These are phyloP conservation scores for Spergularia marina DNA, from an alignment of 148 eudicot species.

Conservation along the genomic window DNA sequence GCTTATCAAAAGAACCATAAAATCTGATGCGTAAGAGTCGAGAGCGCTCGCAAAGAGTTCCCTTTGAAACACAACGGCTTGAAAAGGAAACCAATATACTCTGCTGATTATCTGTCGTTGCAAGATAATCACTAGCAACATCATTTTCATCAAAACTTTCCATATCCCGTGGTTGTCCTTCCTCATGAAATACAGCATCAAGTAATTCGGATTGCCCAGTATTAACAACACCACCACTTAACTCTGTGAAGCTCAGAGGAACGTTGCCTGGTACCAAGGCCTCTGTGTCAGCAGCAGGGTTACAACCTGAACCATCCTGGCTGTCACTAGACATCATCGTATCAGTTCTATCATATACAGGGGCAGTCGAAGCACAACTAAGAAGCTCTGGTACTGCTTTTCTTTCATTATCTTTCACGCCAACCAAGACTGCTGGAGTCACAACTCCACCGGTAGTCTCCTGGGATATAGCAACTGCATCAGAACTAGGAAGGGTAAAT, in stretches of 20 bases:
- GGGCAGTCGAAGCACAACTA: conserved; percentile 25
- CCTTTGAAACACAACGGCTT: conserved; percentile 79
- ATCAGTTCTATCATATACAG: conserved; percentile 33
- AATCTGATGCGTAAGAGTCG: conserved; percentile 81
- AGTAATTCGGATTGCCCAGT: conserved; percentile 27
- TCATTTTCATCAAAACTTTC: conserved; percentile 41
- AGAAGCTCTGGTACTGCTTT: conserved; percentile 29
- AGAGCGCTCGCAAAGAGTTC: conserved; percentile 90
- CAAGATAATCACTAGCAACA: conserved; percentile 43
- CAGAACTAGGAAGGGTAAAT: conserved; percentile 31
- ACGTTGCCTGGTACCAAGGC: conserved; percentile 17
- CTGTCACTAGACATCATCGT: conserved; percentile 20
- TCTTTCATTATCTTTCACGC: conserved; percentile 27
- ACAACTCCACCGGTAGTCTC: conserved; percentile 23
- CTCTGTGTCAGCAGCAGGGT: conserved; percentile 20
- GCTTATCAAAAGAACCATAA: conserved; percentile 93
- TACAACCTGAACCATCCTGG: conserved; percentile 31
- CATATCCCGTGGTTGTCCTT: conserved; percentile 29
- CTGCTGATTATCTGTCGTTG: conserved; percentile 63
- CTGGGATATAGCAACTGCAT: conserved; percentile 13
- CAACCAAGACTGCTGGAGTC: conserved; percentile 26
- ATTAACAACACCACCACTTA: conserved; percentile 24
- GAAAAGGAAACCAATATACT: conserved; percentile 93
- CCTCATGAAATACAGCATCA: conserved; percentile 31
- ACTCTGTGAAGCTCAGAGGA: conserved; percentile 16